Base-by-base conservation (phyloP, 73 alveolate genomes). In the Durusdinium trenchii region DNA sequence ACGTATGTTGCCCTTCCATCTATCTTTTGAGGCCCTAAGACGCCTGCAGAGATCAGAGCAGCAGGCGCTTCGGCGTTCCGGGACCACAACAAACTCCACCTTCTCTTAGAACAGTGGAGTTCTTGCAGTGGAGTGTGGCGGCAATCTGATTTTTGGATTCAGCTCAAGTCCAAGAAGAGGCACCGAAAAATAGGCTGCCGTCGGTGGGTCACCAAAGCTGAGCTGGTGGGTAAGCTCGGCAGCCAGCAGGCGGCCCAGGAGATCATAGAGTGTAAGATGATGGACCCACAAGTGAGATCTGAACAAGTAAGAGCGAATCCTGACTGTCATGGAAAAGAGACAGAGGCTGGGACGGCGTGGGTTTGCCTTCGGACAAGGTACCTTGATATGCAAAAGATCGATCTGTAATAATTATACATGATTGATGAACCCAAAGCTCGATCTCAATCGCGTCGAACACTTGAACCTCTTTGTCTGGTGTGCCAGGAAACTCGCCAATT, bases 401-500 rank as follows among this genome's bases (percentile, higher is more conserved):
- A n/a, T n/a, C n/a, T n/a, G n/a, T n/a, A n/a, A n/a, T n/a, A n/a
- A n/a, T n/a, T n/a, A n/a, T n/a, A n/a, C n/a, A n/a, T n/a, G n/a
- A n/a, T n/a, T n/a, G n/a, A n/a, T n/a, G n/a, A n/a, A n/a, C n/a
- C n/a, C n/a, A n/a, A n/a, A n/a, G n/a, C n/a, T n/a, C n/a, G n/a
- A n/a, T n/a, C n/a, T n/a, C n/a, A n/a, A n/a, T n/a, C n/a, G n/a
- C n/a, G n/a, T n/a, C n/a, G n/a, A n/a, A n/a, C n/a, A n/a, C n/a
- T n/a, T n/a, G n/a, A n/a, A n/a, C n/a, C n/a, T n/a, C 51, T 3
- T 71, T 5, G 5, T 18, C 84, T n/a, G 43, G 18, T 6, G 14
- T 51, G 48, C 84, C 35, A 71, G 84, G 84, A 71, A 51, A 71
- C 84, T 51, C 84, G 84, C 7, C 84, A 71, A 71, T 71, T 14